Evolutionary conservation across 2,329 filamentous ascomycete genomes (phyloP).

Genomic region (Myriangium duriaei): DNA sequence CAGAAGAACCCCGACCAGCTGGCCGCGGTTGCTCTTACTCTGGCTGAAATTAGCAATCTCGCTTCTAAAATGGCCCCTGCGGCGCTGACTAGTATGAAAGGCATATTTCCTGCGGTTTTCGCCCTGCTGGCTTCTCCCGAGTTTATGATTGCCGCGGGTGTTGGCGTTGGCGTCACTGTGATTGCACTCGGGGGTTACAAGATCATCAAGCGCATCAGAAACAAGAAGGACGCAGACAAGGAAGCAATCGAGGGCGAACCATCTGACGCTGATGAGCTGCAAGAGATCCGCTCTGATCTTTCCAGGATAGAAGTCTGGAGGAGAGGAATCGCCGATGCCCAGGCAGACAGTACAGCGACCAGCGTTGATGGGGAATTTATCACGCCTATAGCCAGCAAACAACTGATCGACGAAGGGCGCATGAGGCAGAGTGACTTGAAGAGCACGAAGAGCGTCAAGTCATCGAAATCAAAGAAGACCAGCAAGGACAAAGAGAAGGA

Average conservation of each 20-base stretch:
- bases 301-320: constrained; percentile 50
- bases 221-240: constrained; percentile 26
- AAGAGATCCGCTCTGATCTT: constrained; percentile 41
- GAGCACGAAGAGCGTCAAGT: constrained; percentile 18
- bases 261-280: constrained; percentile 40
- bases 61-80: constrained; percentile 73
- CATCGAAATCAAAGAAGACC: constrained; percentile 17
- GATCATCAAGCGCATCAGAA: constrained; percentile 77
- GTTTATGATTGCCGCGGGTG: constrained; percentile 83
- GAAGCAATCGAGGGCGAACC: constrained; percentile 15
- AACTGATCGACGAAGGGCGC: constrained; percentile 33
- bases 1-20: constrained; percentile 81
- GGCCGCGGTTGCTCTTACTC: constrained; percentile 80
- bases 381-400: constrained; percentile 41
- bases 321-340: constrained; percentile 48
- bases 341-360: constrained; percentile 41
- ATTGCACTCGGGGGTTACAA: constrained; percentile 95
- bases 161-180: constrained; percentile 84
- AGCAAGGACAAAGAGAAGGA: constrained; percentile 20
- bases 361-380: constrained; percentile 55
- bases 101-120: constrained; percentile 72
- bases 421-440: constrained; percentile 37
- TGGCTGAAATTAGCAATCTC: constrained; percentile 80
- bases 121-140: constrained; percentile 79
- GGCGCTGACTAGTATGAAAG: constrained; percentile 63